A percentile compares a stretch with the other conserved stretches of the same genome.
These are phyloP conservation scores for Beauveria caledonica DNA, from an alignment of 2,329 filamentous ascomycete species.

Conservation along the genomic window DNA sequence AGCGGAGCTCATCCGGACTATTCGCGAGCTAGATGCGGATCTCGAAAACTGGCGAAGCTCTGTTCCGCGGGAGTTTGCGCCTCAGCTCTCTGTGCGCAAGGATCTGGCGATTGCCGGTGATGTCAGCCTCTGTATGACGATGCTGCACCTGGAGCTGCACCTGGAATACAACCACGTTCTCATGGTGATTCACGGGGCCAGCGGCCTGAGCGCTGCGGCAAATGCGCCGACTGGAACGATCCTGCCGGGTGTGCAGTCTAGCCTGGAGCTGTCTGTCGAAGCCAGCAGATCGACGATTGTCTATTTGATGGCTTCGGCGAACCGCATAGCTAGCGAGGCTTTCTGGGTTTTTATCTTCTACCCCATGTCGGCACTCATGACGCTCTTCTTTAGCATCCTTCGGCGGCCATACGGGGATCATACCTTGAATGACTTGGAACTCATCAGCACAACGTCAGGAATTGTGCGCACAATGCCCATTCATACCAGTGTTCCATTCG, in stretches of 20 bases:
- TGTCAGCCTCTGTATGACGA: constrained; percentile 26
- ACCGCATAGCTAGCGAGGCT: constrained; percentile 34
- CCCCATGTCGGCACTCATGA: constrained; percentile 44
- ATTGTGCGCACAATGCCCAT: constrained; percentile 35
- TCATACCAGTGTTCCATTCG: constrained; percentile 21
- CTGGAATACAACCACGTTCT: constrained; percentile 49
- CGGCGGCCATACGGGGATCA: constrained; percentile 35
- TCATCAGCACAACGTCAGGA: constrained; percentile 33
- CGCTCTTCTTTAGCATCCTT: constrained; percentile 47
- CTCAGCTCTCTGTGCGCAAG: constrained; percentile 34
- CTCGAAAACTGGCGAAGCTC: constrained; percentile 47
- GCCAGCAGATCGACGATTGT: constrained; percentile 47
- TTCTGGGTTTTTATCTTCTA: constrained; percentile 51
- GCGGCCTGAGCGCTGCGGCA: constrained; percentile 37
- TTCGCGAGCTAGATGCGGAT: constrained; percentile 48
- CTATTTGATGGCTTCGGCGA: constrained; percentile 35
- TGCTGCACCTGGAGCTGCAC: constrained; percentile 39
- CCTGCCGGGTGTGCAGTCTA: constrained; percentile 40
- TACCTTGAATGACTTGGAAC: constrained; percentile 36
- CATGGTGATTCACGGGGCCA: constrained; percentile 47
- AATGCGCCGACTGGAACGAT: constrained; percentile 25
- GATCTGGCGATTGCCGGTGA: constrained; percentile 20
- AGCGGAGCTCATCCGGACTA: constrained; percentile 44
- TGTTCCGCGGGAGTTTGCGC: constrained; percentile 35
- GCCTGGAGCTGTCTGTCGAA: constrained; percentile 43